Conservation (phyloP, 1,284 basidiomycete genomes). For the Singerocomus rubriflavus region DNA sequence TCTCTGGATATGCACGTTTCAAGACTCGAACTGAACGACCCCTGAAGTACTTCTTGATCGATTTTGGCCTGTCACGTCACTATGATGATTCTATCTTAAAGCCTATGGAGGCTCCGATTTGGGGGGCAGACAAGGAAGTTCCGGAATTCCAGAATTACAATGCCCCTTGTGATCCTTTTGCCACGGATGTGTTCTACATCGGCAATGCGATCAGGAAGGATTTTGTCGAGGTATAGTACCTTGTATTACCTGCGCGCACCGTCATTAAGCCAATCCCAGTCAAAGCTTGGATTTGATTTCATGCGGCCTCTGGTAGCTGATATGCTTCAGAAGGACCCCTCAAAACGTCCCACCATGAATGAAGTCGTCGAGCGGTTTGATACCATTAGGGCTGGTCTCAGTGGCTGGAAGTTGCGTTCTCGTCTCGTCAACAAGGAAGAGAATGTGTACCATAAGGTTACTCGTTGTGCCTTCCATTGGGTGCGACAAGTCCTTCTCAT, state of each 20-base stretch:
- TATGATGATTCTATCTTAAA: constrained; percentile 24
- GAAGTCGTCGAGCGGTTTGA: constrained; percentile 16
- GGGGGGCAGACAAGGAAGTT: constrained; percentile 34
- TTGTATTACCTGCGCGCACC: constrained; percentile 9
- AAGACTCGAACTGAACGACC: constrained; percentile 21
- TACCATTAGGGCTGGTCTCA: constrained; percentile 1
- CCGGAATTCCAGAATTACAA: constrained; percentile 32
- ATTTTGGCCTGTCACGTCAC: constrained; percentile 38
- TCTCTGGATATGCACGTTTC: constrained; percentile 3
- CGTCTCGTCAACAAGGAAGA: constrained; percentile 13
- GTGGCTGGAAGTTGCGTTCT: constrained; percentile 17
- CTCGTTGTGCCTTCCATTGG: constrained; percentile 15
- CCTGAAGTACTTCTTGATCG: constrained; percentile 20
- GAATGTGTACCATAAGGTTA: neutral
- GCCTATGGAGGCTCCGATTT: constrained; percentile 14
- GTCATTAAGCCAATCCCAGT: neutral
- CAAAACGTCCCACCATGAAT: constrained; percentile 21
- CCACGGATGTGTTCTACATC: constrained; percentile 33
- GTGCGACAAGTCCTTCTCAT: constrained; percentile 12
- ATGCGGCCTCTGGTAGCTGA: constrained; percentile 16
- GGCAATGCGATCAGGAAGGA: constrained; percentile 21
- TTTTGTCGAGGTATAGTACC: constrained; percentile 7
- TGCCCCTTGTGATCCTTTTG: constrained; percentile 27
- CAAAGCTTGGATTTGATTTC: constrained; percentile 22
- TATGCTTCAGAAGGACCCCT: constrained; percentile 19